Percentiles rank a stretch among this genome's conserved stretches.
Conservation (phyloP, 345 rosid species). For the Gossypioides kirkii region DNA sequence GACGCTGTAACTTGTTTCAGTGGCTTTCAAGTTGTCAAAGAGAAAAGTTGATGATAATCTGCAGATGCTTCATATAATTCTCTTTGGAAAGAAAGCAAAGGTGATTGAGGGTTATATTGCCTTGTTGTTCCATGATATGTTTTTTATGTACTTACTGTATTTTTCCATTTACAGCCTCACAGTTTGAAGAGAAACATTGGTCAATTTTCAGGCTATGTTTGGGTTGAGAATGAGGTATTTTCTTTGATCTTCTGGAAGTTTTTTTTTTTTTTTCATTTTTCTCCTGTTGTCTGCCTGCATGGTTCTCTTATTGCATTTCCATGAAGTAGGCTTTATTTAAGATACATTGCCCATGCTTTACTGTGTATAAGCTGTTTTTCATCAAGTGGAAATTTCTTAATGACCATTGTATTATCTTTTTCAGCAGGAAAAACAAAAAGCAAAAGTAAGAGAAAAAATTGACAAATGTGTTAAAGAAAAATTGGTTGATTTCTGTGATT, state of each 20-base stretch:
- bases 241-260: conserved; percentile 6
- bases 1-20: conserved; percentile 47
- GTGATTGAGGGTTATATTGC: conserved; percentile 26
- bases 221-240: conserved; percentile 82
- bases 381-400: conserved; percentile 4
- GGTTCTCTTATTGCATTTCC: conserved; percentile 6
- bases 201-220: conserved; percentile 88
- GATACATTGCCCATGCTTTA: neutral
- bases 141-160: neutral
- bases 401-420: neutral
- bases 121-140: conserved; percentile 2
- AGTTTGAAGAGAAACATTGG: conserved; percentile 77
- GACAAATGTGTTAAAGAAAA: conserved; percentile 92
- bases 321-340: neutral
- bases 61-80: conserved; percentile 64
- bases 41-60: conserved; percentile 88
- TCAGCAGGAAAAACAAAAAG: conserved; percentile 71
- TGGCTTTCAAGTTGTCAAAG: conserved; percentile 94
- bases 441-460: conserved; percentile 70
- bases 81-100: conserved; percentile 97
- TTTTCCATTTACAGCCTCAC: conserved; percentile 47
- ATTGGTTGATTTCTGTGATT: conserved; percentile 75
- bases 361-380: neutral
- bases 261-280: neutral
- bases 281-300: neutral